Base-by-base conservation (phyloP, 2,329 filamentous ascomycete species). In the Aspergillus sp. region DNA sequence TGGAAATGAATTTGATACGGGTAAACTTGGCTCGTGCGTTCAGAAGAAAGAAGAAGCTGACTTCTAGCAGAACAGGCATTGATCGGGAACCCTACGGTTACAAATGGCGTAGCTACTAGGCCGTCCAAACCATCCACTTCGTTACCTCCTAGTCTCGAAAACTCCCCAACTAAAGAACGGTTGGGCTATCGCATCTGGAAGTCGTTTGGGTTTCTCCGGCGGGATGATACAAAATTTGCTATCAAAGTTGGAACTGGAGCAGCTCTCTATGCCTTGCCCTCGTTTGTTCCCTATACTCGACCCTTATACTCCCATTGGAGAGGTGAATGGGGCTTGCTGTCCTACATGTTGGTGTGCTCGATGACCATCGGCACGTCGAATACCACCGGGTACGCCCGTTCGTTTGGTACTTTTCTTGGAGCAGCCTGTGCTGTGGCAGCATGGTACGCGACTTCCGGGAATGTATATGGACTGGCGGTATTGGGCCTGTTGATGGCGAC, bases 281-380 rank as follows among this genome's bases (percentile, higher is more conserved):
- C 93, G 2, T 98, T 95, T 61, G 79, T 96, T 30, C 80, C 83
- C 1, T 73, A 78, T 7, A 95, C 90, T 2, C 77, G 90, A 45
- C 86, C 87, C 0, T 78, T 86, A 17, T 98, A 96, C 65, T 78
- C 83, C 45, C 85, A 85, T 60, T 97, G 90, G 89, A 79, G 91
- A 64, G 91, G 91, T 25, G 93, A 98, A 75, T 98, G 93, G 93
- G 93, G 93, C 19, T 76, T 98, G 2, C 69, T 98, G 47, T 95
- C 90, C 0, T 97, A 95, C 73, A 97, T 97, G 91, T 83, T 97
- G 62, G 93, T 98, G 20, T 95, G 90, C 64, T 90, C 88, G 33
- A 97, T 96, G 90, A 98, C 91, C 0, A 91, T 96, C 19, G 93
- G 93, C 23, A 90, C 93, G 6, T 88, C 90, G 20, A 98, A 97